Base-by-base conservation (phyloP, 768 basidiomycete genomes). In the Suillus variegatus region DNA sequence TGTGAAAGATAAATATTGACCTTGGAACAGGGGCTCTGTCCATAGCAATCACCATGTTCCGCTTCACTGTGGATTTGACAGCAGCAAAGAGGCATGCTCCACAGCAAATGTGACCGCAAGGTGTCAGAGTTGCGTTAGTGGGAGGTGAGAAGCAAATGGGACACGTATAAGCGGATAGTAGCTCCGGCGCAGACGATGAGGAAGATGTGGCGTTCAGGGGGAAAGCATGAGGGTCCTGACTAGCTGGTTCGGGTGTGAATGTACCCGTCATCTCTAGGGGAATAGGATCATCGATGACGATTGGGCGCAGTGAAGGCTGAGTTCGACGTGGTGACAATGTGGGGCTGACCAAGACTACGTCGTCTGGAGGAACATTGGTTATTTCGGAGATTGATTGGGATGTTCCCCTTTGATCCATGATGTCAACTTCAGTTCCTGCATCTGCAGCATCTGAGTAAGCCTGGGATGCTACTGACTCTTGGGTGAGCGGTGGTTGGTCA, bases 71-170 rank as follows among this genome's bases (percentile, higher is more conserved):
- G 2, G 88, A 84, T 69, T 87, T 88, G 49, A 93, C 84, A 0
- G 91, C 88, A 3, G 84, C 86, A 66, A 92, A 93, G 6, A 93
- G 82, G 75, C 92, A 94, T 6, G 83, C 78, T 1, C 91, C 92
- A 68, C 92, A 93, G 66, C 88, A 87, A 46, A 94, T 82, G 68
- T 94, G 92, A 0, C 92, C 92, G 68, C 92, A 94, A 0, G 90
- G 90, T 0, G 91, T 93, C 55, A 94, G 73, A 1, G 91, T 90
- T 6, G 92, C 89, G 66, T 91, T 87, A 1, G 86, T 86, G 1
- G 91, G 91, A 0, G 89, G 84, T 47, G 81, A 87, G 80, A 92
- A 92, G 72, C 92, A 93, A 66, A 93, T 89, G 12, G 92, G 92
- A 71, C 92, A 93, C 0, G 84, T 85, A 73, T 92, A 93, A n/a